Evolutionary conservation across 306 rosid species (phyloP).

Genomic region (Lathyrus oleraceus): DNA sequence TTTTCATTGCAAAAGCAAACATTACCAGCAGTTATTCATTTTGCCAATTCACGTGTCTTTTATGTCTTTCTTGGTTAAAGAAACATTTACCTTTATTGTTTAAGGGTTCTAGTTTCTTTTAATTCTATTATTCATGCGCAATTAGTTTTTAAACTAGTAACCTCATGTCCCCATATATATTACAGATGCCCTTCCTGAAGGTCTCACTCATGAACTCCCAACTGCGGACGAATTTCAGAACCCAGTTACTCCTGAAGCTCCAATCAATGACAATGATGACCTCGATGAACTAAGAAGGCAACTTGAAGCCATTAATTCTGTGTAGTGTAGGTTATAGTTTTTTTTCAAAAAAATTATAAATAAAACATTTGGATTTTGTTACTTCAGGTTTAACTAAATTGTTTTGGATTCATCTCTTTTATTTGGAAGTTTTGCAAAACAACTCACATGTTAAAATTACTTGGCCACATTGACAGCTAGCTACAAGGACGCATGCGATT

Average conservation of each 20-base stretch:
- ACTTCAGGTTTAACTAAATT: slow-evolving; percentile 1
- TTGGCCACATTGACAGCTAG: background rate
- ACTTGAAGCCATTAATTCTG: slow-evolving; percentile 85
- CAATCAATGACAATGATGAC: slow-evolving; percentile 56
- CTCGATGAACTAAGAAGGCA: slow-evolving; percentile 78
- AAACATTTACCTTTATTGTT: slow-evolving; percentile 23
- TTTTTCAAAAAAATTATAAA: background rate
- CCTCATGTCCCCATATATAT: slow-evolving; percentile 22
- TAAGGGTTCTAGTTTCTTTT: slow-evolving; percentile 27
- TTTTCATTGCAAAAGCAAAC: slow-evolving; percentile 7
- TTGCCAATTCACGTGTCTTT: background rate
- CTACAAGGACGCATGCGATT: background rate
- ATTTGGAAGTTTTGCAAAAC: slow-evolving; percentile 24
- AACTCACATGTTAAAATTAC: slow-evolving; percentile 3
- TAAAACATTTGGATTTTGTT: background rate
- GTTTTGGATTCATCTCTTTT: background rate
- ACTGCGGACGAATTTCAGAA: slow-evolving; percentile 63
- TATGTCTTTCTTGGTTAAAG: background rate
- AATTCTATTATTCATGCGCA: slow-evolving; percentile 3
- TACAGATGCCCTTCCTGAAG: slow-evolving; percentile 80
- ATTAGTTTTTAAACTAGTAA: background rate
- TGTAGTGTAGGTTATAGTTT: slow-evolving; percentile 30
- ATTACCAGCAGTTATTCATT: background rate
- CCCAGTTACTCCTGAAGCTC: slow-evolving; percentile 32
- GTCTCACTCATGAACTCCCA: slow-evolving; percentile 92